These are phyloP conservation scores for Forsythia suspensa DNA, from an alignment of 257 asterid species.

Conservation along the genomic window DNA sequence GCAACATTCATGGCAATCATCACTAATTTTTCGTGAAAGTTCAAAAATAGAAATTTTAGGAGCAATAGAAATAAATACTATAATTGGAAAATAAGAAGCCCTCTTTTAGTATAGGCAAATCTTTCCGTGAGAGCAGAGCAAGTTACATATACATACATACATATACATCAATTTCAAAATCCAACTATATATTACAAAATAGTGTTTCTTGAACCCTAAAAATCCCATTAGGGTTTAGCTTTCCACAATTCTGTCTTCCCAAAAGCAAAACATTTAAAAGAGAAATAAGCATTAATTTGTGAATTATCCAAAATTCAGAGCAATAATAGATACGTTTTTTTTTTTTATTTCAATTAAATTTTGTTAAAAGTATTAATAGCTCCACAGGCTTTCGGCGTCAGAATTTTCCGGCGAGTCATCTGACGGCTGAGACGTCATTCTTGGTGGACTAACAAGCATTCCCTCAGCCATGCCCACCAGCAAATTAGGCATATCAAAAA, in stretches of 20 bases:
- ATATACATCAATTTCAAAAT: neutral
- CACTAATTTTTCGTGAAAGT: too few species aligned
- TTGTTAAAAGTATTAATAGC: conserved; percentile 17
- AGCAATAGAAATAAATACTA: neutral
- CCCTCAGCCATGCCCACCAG: conserved; percentile 55
- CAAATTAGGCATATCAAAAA: conserved; percentile 50
- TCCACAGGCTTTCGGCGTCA: conserved; percentile 45
- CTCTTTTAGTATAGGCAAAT: neutral
- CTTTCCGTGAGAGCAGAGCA: neutral
- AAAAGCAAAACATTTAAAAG: neutral
- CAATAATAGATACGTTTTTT: neutral
- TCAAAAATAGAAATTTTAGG: neutral
- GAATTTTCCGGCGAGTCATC: conserved; percentile 40
- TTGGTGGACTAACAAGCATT: conserved; percentile 53
- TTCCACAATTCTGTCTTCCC: neutral
- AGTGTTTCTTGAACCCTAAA: neutral
- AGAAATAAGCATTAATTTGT: neutral
- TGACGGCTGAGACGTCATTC: conserved; percentile 39
- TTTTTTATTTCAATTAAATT: neutral
- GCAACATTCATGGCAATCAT: too few species aligned
- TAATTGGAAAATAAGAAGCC: neutral
- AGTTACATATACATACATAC: too few species aligned
- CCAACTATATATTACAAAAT: neutral
- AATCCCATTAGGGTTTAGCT: neutral
- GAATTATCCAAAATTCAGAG: neutral